phyloP scores from a whole-genome alignment of 1,139 yeast genomes.

The Candida glucosophila region DNA sequence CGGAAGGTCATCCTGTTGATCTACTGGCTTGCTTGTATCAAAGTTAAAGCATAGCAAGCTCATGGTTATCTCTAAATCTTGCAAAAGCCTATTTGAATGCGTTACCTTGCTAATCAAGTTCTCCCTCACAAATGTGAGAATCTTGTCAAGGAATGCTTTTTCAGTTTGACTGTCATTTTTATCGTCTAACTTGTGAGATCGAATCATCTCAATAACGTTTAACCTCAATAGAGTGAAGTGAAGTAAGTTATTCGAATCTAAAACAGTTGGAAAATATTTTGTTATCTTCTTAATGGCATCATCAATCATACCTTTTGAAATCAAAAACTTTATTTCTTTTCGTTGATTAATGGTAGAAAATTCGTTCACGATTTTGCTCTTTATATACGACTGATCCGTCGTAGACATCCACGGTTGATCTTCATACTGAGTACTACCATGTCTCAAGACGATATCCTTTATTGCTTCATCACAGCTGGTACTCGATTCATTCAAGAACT shows the following conservation, averaged over 20 bases:
- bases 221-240: constrained; percentile 56
- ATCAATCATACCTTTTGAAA: constrained; percentile 42
- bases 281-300: constrained; percentile 39
- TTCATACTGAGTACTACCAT: background rate
- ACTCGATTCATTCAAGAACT: background rate
- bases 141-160: constrained; percentile 42
- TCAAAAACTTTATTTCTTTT: constrained; percentile 37
- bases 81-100: constrained; percentile 40
- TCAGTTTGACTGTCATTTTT: constrained; percentile 19
- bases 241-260: constrained; percentile 47
- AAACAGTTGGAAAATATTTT: constrained; percentile 42
- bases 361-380: constrained; percentile 25
- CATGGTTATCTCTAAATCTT: constrained; percentile 65
- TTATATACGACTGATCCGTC: too few species aligned
- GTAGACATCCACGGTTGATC: background rate
- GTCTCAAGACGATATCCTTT: background rate
- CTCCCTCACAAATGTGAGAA: constrained; percentile 54
- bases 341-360: constrained; percentile 40
- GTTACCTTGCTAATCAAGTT: constrained; percentile 53
- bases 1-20: constrained; percentile 41
- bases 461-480: background rate
- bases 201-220: constrained; percentile 56
- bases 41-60: constrained; percentile 52
- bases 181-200: constrained; percentile 32
- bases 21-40: constrained; percentile 21